These are phyloP conservation scores for Exophiala sp. DNA, from an alignment of 2,329 filamentous ascomycete genomes.

Conservation along the genomic window DNA sequence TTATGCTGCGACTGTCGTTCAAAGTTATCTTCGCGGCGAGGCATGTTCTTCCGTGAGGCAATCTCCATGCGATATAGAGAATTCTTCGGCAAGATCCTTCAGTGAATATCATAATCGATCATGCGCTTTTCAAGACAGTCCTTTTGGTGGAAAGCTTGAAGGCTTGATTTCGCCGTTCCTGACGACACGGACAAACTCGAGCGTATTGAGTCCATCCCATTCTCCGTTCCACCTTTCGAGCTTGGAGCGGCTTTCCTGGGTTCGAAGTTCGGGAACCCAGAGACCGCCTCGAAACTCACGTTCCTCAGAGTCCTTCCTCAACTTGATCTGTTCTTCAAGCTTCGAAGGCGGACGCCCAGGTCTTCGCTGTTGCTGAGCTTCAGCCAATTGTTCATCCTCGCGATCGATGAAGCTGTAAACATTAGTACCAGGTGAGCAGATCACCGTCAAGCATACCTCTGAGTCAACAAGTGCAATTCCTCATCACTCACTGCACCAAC, in stretches of 20 bases:
- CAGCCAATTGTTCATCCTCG: conserved; percentile 37
- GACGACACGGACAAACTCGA: conserved; percentile 74
- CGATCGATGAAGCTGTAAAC: conserved; percentile 37
- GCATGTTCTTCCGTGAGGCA: not conserved
- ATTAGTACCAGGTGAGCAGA: conserved; percentile 10
- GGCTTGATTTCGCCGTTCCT: conserved; percentile 61
- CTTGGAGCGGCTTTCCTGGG: conserved; percentile 60
- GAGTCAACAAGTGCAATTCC: conserved; percentile 51
- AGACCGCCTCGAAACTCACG: conserved; percentile 83
- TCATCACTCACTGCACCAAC: conserved; percentile 35
- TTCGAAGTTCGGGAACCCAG: conserved; percentile 71
- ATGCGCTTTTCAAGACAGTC: conserved; percentile 40
- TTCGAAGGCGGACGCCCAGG: conserved; percentile 74
- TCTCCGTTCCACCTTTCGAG: conserved; percentile 75
- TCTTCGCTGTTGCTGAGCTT: conserved; percentile 64
- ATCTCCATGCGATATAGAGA: no score
- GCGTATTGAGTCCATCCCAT: conserved; percentile 73
- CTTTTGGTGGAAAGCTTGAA: conserved; percentile 76
- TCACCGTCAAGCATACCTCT: conserved; percentile 46
- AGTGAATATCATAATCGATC: no score
- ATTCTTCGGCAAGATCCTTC: no score
- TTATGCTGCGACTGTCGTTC: no score
- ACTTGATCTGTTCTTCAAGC: conserved; percentile 71
- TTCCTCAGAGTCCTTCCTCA: conserved; percentile 66
- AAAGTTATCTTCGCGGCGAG: no score